Evolutionary conservation across 345 rosid genomes (phyloP).

Genomic region (Ricinus communis): DNA sequence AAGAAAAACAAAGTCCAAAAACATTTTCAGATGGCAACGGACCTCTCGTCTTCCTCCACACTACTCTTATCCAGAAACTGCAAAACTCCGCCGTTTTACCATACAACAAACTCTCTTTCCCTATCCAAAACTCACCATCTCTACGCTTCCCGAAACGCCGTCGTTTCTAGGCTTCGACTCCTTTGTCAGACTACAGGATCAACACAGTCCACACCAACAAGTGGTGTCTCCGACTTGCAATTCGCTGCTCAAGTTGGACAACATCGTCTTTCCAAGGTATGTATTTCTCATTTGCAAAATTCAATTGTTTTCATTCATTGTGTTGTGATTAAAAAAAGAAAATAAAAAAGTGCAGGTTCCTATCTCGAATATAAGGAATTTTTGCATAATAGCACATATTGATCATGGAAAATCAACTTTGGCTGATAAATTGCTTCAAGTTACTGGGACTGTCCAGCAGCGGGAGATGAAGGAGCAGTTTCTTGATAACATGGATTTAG

Average conservation of each 20-base stretch:
- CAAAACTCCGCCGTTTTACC: background rate
- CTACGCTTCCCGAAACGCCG: background rate
- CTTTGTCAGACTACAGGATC: background rate
- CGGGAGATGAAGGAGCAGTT: constrained; percentile 98
- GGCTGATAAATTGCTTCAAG: constrained; percentile 92
- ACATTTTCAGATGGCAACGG: background rate
- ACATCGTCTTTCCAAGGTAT: constrained; percentile 72
- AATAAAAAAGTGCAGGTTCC: constrained; percentile 49
- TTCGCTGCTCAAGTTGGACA: constrained; percentile 52
- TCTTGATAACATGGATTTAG: constrained; percentile 98
- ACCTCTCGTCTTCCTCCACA: background rate
- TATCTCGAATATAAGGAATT: constrained; percentile 74
- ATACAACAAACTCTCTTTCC: background rate
- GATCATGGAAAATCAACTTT: constrained; percentile 97
- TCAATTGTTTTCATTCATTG: background rate
- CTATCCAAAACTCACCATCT: background rate
- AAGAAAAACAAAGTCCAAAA: too few relatives aligned
- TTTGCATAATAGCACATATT: constrained; percentile 89
- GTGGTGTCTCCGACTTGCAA: constrained; percentile 26
- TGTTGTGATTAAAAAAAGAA: background rate
- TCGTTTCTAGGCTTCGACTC: constrained; percentile 9
- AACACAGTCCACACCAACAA: background rate
- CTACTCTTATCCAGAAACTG: constrained; percentile 5
- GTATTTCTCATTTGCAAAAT: background rate
- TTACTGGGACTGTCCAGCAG: constrained; percentile 88